These are phyloP conservation scores for Lotmaria passim DNA, from an alignment of 208 protist species.

Conservation along the genomic window DNA sequence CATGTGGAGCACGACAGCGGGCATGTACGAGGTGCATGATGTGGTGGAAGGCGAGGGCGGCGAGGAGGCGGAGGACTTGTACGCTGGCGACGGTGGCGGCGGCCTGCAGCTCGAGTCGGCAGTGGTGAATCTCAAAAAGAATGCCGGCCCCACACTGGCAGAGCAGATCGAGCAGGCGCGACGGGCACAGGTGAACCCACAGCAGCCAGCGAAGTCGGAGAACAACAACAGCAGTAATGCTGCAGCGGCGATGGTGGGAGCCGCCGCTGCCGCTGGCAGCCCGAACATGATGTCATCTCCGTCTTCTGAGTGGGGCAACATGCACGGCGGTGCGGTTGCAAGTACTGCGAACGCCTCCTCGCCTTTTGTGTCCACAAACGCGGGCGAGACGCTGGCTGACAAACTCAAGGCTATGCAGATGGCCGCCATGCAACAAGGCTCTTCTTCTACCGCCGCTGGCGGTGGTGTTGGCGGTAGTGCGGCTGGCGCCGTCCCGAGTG, in stretches of 20 bases:
- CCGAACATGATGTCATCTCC: neutral
- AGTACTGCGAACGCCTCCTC: neutral
- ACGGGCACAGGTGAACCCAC: slow-evolving; percentile 18
- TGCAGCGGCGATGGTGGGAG: neutral
- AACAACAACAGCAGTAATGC: neutral
- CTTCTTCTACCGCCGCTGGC: too few species aligned
- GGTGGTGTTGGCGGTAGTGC: neutral
- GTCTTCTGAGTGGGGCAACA: neutral
- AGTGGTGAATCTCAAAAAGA: slow-evolving; percentile 51
- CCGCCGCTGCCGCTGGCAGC: neutral
- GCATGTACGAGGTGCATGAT: slow-evolving; percentile 22
- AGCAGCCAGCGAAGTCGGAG: neutral
- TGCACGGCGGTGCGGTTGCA: neutral
- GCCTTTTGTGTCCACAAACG: slow-evolving; percentile 28
- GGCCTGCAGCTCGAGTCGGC: slow-evolving; percentile 84
- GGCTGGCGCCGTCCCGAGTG: neutral
- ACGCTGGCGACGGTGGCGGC: slow-evolving; percentile 39
- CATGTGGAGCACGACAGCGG: slow-evolving; percentile 12
- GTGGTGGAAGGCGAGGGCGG: slow-evolving; percentile 37
- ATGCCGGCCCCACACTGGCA: slow-evolving; percentile 32
- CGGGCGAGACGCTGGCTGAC: slow-evolving; percentile 59
- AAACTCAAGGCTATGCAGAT: slow-evolving; percentile 71
- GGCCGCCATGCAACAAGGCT: slow-evolving; percentile 19
- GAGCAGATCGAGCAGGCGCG: slow-evolving; percentile 32
- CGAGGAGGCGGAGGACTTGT: slow-evolving; percentile 48